Conservation (phyloP, 768 basidiomycete genomes). For the Exsudoporus frostii region DNA sequence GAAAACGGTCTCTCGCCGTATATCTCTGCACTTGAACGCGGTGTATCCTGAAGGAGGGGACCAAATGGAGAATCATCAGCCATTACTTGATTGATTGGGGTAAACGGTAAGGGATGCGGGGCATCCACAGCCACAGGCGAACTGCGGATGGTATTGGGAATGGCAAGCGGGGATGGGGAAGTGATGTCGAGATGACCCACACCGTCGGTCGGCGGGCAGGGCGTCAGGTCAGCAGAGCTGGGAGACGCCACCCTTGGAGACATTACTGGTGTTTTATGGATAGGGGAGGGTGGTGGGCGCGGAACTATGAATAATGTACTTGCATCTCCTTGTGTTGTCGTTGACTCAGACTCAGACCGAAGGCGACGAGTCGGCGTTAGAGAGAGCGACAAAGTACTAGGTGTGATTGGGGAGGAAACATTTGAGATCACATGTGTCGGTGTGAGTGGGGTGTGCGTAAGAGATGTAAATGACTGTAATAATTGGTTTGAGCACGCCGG, state of each 20-base stretch:
- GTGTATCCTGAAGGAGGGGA: conserved; percentile 29
- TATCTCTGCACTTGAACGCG: conserved; percentile 27
- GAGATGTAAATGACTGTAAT: conserved; percentile 41
- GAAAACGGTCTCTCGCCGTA: conserved; percentile 29
- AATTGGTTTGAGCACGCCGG: not conserved
- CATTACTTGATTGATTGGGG: conserved; percentile 14
- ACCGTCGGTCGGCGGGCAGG: not conserved
- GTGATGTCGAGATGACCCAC: not conserved
- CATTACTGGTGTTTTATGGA: conserved; percentile 1
- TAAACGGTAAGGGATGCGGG: conserved; percentile 14
- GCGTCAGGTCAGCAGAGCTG: not conserved
- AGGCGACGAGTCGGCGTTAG: conserved; percentile 12
- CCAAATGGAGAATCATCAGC: conserved; percentile 30
- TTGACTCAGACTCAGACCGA: conserved; percentile 20
- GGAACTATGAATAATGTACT: not conserved
- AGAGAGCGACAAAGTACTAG: conserved; percentile 13
- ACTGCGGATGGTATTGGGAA: not conserved
- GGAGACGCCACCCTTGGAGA: not conserved
- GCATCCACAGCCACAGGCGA: not conserved
- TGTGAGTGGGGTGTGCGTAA: conserved; percentile 46
- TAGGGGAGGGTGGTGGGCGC: not conserved
- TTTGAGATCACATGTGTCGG: conserved; percentile 49
- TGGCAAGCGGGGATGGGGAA: conserved; percentile 12
- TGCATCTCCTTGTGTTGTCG: conserved; percentile 5
- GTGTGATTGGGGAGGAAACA: conserved; percentile 29